These are phyloP conservation scores for Glycyrrhiza uralensis DNA, from an alignment of 306 rosid species.

Conservation along the genomic window DNA sequence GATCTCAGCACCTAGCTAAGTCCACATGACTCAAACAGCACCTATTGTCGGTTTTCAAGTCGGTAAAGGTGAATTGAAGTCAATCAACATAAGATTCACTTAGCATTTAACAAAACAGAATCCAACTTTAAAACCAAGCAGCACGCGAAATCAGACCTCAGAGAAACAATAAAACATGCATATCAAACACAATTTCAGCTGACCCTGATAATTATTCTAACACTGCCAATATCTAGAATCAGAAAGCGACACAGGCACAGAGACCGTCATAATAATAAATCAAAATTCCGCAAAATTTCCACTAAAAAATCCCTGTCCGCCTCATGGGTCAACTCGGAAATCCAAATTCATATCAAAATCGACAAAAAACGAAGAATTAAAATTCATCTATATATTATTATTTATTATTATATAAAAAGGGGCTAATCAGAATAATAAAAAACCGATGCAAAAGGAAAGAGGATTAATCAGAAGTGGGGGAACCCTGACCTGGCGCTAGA, in stretches of 20 bases:
- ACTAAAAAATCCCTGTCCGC: not conserved
- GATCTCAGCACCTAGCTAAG: conserved; percentile 14
- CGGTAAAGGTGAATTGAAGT: conserved; percentile 1
- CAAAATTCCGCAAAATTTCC: not conserved
- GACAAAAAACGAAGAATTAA: not conserved
- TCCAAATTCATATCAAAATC: not conserved
- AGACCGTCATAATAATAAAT: not conserved
- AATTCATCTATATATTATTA: too few relatives aligned
- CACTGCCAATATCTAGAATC: not conserved
- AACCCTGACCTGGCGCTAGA: conserved; percentile 46
- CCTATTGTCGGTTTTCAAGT: not conserved
- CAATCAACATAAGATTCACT: not conserved
- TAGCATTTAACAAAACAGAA: conserved; percentile 1
- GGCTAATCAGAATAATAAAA: not conserved
- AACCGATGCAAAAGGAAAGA: not conserved
- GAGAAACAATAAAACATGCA: not conserved
- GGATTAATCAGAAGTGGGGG: not conserved
- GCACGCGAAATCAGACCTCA: not conserved
- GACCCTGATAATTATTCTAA: not conserved
- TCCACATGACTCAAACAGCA: conserved; percentile 6
- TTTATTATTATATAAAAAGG: not conserved
- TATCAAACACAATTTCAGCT: conserved; percentile 20
- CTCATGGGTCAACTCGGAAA: not conserved
- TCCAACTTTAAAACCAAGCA: conserved; percentile 17
- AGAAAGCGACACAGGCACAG: not conserved